Evolutionary conservation across 179 eudicot species (phyloP).

Genomic region (Beta lomatogona): DNA sequence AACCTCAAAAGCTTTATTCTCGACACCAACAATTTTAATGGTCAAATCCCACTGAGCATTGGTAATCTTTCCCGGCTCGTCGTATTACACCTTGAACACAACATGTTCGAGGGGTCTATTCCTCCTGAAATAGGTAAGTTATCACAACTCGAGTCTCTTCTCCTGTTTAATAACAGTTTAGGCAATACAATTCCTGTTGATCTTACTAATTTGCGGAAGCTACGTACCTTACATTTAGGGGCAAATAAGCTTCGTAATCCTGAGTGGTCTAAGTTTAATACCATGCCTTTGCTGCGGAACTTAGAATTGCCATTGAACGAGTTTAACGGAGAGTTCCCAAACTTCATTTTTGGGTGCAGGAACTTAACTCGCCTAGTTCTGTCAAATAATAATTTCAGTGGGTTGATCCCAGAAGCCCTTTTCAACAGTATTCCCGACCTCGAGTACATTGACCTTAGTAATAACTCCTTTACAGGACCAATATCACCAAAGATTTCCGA

Average conservation of each 20-base stretch:
- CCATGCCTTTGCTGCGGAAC: conserved; percentile 38
- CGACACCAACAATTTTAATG: conserved; percentile 9
- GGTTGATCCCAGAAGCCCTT: conserved; percentile 49
- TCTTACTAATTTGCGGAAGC: conserved; percentile 40
- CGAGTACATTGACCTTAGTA: conserved; percentile 36
- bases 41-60: conserved; percentile 30
- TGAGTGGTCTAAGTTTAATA: conserved; percentile 41
- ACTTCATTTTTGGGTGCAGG: conserved; percentile 41
- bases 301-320: conserved; percentile 36
- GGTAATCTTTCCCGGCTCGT: conserved; percentile 31
- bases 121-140: conserved; percentile 43
- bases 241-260: conserved; percentile 43
- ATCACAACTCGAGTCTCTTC: conserved; percentile 7
- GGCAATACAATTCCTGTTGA: background rate
- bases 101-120: conserved; percentile 39
- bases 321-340: conserved; percentile 48
- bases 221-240: conserved; percentile 50
- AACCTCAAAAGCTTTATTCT: conserved; percentile 42
- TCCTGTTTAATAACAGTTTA: conserved; percentile 12
- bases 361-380: conserved; percentile 29
- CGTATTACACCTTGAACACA: conserved; percentile 47
- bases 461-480: conserved; percentile 44
- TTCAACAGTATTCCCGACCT: conserved; percentile 39
- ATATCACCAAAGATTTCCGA: conserved; percentile 37
- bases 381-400: conserved; percentile 29